Evolutionary conservation across 1,284 basidiomycete genomes (phyloP).

Genomic region (Tremellales sp.): DNA sequence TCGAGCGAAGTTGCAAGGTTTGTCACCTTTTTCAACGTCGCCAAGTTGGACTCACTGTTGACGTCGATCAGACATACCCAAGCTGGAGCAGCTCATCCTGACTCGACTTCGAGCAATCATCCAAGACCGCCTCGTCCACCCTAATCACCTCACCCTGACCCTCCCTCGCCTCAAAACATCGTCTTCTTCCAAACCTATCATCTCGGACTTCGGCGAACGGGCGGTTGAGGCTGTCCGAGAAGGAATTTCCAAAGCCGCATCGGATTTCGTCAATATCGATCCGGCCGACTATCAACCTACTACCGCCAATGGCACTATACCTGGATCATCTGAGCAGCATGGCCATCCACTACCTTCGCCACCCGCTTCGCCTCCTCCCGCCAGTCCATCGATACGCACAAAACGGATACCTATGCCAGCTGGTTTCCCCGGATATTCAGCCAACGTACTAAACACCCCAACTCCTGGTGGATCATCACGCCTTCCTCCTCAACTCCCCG

Average conservation of each 20-base stretch:
- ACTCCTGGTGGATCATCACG: background rate
- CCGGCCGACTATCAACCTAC: background rate
- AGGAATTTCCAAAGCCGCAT: slow-evolving; percentile 14
- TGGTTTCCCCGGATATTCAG: slow-evolving; percentile 14
- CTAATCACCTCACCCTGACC: slow-evolving; percentile 49
- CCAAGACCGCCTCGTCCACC: slow-evolving; percentile 54
- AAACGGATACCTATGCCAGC: slow-evolving; percentile 20
- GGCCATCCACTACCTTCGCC: background rate
- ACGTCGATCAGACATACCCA: slow-evolving; percentile 52
- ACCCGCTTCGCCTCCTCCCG: too few relatives aligned
- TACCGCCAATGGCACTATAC: background rate
- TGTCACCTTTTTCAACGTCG: slow-evolving; percentile 1
- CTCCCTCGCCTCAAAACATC: slow-evolving; percentile 48
- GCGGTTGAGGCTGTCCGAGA: slow-evolving; percentile 28
- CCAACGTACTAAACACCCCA: background rate
- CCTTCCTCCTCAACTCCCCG: background rate
- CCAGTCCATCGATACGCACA: background rate
- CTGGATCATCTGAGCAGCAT: background rate
- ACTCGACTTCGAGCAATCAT: slow-evolving; percentile 52
- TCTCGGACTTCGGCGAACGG: slow-evolving; percentile 27
- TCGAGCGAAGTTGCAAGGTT: slow-evolving; percentile 55
- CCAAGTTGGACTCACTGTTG: background rate
- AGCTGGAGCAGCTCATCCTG: slow-evolving; percentile 57
- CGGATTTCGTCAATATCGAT: background rate
- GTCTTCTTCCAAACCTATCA: slow-evolving; percentile 21